Evolutionary conservation across 805 yeast species (phyloP), one percentile per base, ranked within the genome.

Genomic region (Jamesozyma rosinii): DNA sequence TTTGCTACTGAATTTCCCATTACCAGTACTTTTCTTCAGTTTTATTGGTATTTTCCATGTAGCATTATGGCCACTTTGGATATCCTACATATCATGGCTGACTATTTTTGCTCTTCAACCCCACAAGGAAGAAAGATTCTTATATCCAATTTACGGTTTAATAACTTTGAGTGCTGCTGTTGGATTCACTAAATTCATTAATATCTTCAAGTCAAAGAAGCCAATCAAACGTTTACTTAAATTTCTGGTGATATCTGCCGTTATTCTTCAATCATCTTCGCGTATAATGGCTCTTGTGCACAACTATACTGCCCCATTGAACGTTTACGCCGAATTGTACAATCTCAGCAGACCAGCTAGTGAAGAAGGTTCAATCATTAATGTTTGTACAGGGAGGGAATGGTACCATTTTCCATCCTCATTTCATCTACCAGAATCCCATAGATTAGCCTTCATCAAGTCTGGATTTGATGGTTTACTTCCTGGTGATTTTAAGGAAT

Each of bases 401-500:
- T 89, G 97, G 97, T 87, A 86, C 56, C 83, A 90, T 57, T 89
- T 69, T 63, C 96, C 97, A 9, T 79, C 84, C 1, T 88, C 96
- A 0, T 84, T 88, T 58, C 86, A 89, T 57, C 65, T 90, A 20
- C 80, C 84, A 3, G 72, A 75, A 4, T 67, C 76, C 44, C 71
- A 71, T 53, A 66, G 95, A 50, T 65, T 87, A 20, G 68, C 69
- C 52, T 90, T 86, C 60, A 76, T 84, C 9, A 67, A 71, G 44
- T 79, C 87, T 44, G 92, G 90, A 1, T 90, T 89, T 63, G 76
- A 81, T 58, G 97, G 97, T 0, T 66, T 89, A 47, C 66, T 90
- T 30, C 97, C 97, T 0, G 95, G 94, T 2, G 92, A 86, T 53
- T 90, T 89, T 56, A 54, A 59, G 3, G 95, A 81, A 50, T 52